Evolutionary conservation across 768 basidiomycete species (phyloP).

Genomic region (Lepiota venenata): DNA sequence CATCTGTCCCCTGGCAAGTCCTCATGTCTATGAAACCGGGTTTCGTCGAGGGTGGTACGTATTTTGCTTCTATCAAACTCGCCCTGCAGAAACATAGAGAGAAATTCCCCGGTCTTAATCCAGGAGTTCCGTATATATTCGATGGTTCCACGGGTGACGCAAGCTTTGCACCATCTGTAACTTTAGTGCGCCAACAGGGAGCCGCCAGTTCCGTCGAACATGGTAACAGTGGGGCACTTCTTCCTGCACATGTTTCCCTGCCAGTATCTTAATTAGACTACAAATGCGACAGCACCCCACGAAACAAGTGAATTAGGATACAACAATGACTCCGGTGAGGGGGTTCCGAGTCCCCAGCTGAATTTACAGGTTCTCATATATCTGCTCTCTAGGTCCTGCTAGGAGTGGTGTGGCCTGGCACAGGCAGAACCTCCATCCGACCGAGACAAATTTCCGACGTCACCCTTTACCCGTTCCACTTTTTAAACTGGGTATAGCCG

Average conservation of each 20-base stretch:
- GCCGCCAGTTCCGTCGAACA: not conserved
- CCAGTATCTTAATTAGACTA: not conserved
- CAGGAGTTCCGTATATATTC: too few relatives aligned
- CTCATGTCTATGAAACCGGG: too few relatives aligned
- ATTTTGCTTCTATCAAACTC: too few relatives aligned
- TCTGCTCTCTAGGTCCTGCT: not conserved
- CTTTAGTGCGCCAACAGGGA: not conserved
- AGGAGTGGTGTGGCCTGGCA: not conserved
- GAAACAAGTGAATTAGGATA: not conserved
- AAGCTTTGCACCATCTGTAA: not conserved
- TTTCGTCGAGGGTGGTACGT: too few relatives aligned
- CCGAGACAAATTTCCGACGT: not conserved
- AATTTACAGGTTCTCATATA: not conserved
- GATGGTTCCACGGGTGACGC: too few relatives aligned
- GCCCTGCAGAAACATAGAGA: too few relatives aligned
- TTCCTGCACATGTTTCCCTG: not conserved
- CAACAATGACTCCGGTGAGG: too few relatives aligned
- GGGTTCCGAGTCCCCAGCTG: not conserved
- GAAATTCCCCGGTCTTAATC: too few relatives aligned
- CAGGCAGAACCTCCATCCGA: not conserved
- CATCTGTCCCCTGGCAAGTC: too few relatives aligned
- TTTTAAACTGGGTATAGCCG: conserved; percentile 3
- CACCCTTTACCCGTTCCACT: not conserved
- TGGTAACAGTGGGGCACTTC: not conserved
- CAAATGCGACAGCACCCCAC: not conserved